Evolutionary conservation across 116 monocot genomes (phyloP), one percentile per base, ranked within the genome.

Genomic region (Phalaenopsis hybrid): DNA sequence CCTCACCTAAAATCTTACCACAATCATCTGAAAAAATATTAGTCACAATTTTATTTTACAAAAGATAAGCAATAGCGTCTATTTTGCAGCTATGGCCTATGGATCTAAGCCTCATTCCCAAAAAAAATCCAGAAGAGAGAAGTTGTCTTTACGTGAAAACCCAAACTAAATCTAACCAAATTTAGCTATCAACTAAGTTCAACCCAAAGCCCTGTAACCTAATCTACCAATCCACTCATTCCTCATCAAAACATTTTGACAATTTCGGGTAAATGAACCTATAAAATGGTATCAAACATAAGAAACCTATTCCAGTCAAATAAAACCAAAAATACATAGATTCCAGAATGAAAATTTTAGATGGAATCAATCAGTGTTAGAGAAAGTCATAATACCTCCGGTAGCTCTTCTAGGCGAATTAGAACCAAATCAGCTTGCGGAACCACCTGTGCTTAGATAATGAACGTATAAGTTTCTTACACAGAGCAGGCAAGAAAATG

Each of bases 381-480:
- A 59, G 0, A 21, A 74, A 74, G 20, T 4, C 5, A 74, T 6
- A 52, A 76, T 52, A 93, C 99, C 93, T 99, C 94, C 6, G 99
- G 92, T 69, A 99, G 59, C 85, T 91, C 88, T 81, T 99, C 99
- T 10, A 99, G 91, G 4, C 94, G 99, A 79, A 99, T 76, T 28
- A 99, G 94, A 18, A 99, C 99, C 82, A 95, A 82, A 80, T 99
- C 99, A 59, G 89, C 89, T 61, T 95, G 99, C 23, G 99, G 99
- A 78, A 84, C 88, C 2, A 99, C 91, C 99, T 99, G 87, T 48
- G 50, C 68, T 44, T 52, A 79, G 74, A 67, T 21, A 74, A 75
- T 15, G 21, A 46, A 44, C n/a, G 37, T 48, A 20, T 51, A 34
- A 48, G 5, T 52, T 43, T 12, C 16, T 2, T 17, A 44, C 3